A percentile compares a stretch with the other conserved stretches of the same genome.
These are phyloP conservation scores for Paraphoma chrysanthemicola DNA, from an alignment of 2,329 filamentous ascomycete species.

Conservation along the genomic window DNA sequence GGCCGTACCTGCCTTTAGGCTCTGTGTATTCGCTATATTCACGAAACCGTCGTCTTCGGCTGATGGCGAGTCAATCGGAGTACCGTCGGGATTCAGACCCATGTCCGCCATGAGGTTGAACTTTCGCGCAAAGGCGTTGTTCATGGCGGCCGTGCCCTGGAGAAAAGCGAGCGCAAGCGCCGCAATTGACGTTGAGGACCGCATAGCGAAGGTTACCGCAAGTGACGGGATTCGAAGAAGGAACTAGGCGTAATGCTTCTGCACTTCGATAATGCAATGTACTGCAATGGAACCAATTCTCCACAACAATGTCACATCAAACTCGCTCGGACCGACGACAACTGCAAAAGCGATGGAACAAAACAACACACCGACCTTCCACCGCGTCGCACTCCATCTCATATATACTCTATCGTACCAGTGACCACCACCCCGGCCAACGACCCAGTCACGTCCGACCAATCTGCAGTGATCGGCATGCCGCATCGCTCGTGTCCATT, in stretches of 20 bases:
- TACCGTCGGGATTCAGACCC: constrained; percentile 42
- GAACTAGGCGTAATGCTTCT: background rate
- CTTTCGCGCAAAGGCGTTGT: constrained; percentile 26
- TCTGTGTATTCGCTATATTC: constrained; percentile 4
- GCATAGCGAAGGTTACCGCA: constrained; percentile 25
- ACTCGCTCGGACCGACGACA: background rate
- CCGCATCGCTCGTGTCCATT: background rate
- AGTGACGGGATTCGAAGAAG: background rate
- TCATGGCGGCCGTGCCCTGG: constrained; percentile 27
- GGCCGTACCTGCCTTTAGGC: constrained; percentile 10
- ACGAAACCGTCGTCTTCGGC: background rate
- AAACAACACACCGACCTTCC: background rate
- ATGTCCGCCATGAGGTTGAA: constrained; percentile 38
- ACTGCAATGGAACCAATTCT: background rate
- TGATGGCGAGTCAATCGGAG: constrained; percentile 22
- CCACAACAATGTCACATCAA: background rate
- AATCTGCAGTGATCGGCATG: background rate
- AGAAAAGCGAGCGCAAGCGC: constrained; percentile 34
- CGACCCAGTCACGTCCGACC: background rate
- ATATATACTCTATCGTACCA: background rate
- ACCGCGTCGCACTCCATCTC: background rate
- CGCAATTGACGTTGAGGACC: constrained; percentile 23
- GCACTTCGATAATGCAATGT: background rate
- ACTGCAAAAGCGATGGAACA: background rate
- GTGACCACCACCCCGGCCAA: background rate